A percentile compares a stretch with the other conserved stretches of the same genome.
Evolutionary conservation across 2,329 filamentous ascomycete species (phyloP).

Genomic region (Talaromyces piceae): DNA sequence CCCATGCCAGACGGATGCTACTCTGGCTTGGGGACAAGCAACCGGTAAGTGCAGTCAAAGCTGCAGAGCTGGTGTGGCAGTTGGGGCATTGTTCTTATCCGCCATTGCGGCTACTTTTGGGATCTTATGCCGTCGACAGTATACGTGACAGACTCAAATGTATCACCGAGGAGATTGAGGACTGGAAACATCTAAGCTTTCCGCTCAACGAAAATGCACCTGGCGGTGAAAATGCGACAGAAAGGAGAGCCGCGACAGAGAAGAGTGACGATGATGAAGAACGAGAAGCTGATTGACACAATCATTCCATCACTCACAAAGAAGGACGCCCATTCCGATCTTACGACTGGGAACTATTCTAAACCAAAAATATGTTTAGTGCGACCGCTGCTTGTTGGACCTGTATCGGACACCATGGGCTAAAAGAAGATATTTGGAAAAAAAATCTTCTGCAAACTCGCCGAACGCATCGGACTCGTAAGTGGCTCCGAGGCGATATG

Average conservation of each 20-base stretch:
- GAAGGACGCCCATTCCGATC: neutral
- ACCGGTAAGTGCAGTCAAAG: constrained; percentile 86
- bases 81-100: constrained; percentile 92
- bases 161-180: constrained; percentile 90
- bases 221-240: neutral
- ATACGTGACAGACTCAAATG: constrained; percentile 82
- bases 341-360: neutral
- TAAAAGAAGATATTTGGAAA: constrained; percentile 26
- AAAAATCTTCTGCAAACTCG: constrained; percentile 24
- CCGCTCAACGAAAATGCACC: constrained; percentile 30
- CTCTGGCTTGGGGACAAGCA: constrained; percentile 92
- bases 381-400: constrained; percentile 1
- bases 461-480: constrained; percentile 48
- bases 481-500: constrained; percentile 58
- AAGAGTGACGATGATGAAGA: constrained; percentile 12
- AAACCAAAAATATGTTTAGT: neutral
- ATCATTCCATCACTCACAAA: neutral
- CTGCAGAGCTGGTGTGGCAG: constrained; percentile 90
- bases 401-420: constrained; percentile 25
- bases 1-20: constrained; percentile 83
- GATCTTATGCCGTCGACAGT: constrained; percentile 92
- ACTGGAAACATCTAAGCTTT: constrained; percentile 83
- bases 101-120: constrained; percentile 75
- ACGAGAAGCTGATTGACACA: neutral
- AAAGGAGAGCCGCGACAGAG: constrained; percentile 3